A percentile compares a stretch with the other conserved stretches of the same genome.
Conservation (phyloP, 1,284 basidiomycete species). For the Trametes versicolor region DNA sequence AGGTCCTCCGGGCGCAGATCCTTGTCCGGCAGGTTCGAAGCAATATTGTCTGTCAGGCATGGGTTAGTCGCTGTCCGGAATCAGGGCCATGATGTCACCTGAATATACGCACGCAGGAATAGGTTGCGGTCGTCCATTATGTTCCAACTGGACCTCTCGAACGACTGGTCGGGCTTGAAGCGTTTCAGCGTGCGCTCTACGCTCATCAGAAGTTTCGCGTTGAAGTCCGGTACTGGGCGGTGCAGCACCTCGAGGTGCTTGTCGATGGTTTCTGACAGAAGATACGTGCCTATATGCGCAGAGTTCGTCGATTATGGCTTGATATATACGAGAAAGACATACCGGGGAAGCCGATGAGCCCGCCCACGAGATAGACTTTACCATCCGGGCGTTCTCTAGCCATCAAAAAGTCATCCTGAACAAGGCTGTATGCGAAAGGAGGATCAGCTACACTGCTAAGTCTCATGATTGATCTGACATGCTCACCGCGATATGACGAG, state of each 20-base stretch:
- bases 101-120: slow-evolving; percentile 42
- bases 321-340: neutral
- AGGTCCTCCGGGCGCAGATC: slow-evolving; percentile 45
- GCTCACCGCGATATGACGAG: slow-evolving; percentile 39
- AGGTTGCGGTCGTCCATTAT: slow-evolving; percentile 52
- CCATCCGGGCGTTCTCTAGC: slow-evolving; percentile 49
- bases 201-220: slow-evolving; percentile 50
- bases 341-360: slow-evolving; percentile 52
- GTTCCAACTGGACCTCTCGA: slow-evolving; percentile 54
- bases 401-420: slow-evolving; percentile 55
- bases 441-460: neutral
- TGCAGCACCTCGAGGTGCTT: slow-evolving; percentile 48
- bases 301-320: neutral
- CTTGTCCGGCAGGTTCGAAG: slow-evolving; percentile 36
- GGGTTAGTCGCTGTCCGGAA: neutral
- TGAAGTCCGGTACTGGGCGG: slow-evolving; percentile 51
- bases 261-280: slow-evolving; percentile 50
- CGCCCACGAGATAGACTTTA: slow-evolving; percentile 50
- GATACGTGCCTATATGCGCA: slow-evolving; percentile 45
- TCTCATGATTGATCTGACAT: too few species aligned
- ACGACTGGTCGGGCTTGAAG: slow-evolving; percentile 49
- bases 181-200: slow-evolving; percentile 54
- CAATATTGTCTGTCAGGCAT: slow-evolving; percentile 42
- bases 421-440: slow-evolving; percentile 39
- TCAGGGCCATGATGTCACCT: neutral